phyloP scores from a whole-genome alignment of 345 rosid genomes.

The Moricandia arvensis region DNA sequence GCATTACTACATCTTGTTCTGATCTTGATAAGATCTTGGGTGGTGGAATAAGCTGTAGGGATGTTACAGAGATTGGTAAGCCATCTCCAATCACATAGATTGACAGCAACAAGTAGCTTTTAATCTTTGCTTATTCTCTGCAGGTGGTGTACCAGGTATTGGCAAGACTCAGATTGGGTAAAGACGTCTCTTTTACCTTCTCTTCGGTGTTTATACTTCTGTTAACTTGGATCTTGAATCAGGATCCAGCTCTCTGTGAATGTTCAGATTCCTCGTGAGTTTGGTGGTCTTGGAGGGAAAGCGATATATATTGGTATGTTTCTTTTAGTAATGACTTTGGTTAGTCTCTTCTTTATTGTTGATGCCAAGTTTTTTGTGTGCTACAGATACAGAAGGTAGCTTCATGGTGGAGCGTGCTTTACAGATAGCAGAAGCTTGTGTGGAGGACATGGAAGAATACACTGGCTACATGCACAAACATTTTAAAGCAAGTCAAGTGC shows the following conservation, averaged over 20 bases:
- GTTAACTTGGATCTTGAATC: slow-evolving; percentile 29
- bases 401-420: slow-evolving; percentile 91
- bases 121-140: neutral
- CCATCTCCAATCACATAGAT: neutral
- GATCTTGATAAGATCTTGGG: slow-evolving; percentile 80
- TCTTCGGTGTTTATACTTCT: neutral
- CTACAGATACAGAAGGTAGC: slow-evolving; percentile 90
- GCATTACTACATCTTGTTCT: slow-evolving; percentile 75
- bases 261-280: slow-evolving; percentile 81
- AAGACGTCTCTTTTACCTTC: slow-evolving; percentile 11
- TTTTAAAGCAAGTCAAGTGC: slow-evolving; percentile 46
- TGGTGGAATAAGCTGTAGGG: slow-evolving; percentile 86
- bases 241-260: slow-evolving; percentile 94
- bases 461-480: slow-evolving; percentile 49
- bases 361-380: neutral
- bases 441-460: slow-evolving; percentile 68
- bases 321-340: neutral
- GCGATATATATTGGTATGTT: slow-evolving; percentile 78
- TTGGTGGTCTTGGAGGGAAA: slow-evolving; percentile 89
- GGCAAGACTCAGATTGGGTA: slow-evolving; percentile 98
- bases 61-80: slow-evolving; percentile 93
- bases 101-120: neutral
- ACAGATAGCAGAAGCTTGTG: slow-evolving; percentile 80
- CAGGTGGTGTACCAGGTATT: slow-evolving; percentile 89
- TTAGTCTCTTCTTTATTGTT: neutral